Evolutionary conservation across 805 yeast genomes (phyloP).

Genomic region (Saturnispora mendoncae): DNA sequence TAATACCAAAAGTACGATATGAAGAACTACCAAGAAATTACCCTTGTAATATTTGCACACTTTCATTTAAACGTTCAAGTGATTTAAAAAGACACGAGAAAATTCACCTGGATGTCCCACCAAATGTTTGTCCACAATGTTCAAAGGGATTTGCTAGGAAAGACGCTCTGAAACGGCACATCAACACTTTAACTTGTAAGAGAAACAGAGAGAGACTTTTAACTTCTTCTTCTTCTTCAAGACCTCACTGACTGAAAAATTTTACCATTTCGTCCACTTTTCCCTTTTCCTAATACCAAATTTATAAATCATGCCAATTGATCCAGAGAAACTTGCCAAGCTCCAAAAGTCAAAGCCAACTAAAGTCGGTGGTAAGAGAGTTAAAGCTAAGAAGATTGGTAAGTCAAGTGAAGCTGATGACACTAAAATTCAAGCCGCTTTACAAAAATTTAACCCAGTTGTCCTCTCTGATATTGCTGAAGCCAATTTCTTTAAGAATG

Average conservation of each 20-base stretch:
- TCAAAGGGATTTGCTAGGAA: constrained; percentile 80
- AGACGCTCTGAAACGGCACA: constrained; percentile 72
- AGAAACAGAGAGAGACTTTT: constrained; percentile 52
- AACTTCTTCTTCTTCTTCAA: not conserved
- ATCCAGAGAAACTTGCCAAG: constrained; percentile 90
- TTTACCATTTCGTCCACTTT: not conserved
- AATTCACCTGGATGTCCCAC: constrained; percentile 62
- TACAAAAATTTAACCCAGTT: constrained; percentile 83
- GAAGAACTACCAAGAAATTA: constrained; percentile 20
- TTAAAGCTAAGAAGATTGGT: constrained; percentile 76
- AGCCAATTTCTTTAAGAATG: constrained; percentile 96
- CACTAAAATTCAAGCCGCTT: constrained; percentile 79
- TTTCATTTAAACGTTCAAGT: constrained; percentile 57
- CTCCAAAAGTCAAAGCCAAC: constrained; percentile 77
- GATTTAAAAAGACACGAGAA: constrained; percentile 70
- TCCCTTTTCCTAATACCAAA: not conserved
- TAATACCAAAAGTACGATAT: constrained; percentile 21
- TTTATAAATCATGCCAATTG: constrained; percentile 57
- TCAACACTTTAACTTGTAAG: constrained; percentile 65
- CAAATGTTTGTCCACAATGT: constrained; percentile 66
- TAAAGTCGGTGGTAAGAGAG: constrained; percentile 83
- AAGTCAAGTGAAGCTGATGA: constrained; percentile 72
- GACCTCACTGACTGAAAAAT: not conserved
- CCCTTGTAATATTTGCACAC: constrained; percentile 50
- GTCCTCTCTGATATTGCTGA: constrained; percentile 86